Conservation (phyloP, 2,329 filamentous ascomycete genomes). For the Penicillium sp. region DNA sequence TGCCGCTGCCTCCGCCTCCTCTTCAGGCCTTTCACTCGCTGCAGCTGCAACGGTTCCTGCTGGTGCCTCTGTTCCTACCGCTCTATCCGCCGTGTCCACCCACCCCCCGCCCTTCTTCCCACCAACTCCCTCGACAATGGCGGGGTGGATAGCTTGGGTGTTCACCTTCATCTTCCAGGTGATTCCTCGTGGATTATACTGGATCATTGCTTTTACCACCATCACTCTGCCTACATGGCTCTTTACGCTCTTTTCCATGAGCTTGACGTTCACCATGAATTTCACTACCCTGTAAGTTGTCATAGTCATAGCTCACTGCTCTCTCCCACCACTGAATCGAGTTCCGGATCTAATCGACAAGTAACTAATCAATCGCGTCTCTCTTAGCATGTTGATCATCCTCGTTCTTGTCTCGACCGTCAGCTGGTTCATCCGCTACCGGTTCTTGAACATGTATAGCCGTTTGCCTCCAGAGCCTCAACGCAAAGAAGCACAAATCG, state of each 20-base stretch:
- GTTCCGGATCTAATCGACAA: neutral
- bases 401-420: constrained; percentile 79
- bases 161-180: constrained; percentile 58
- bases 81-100: constrained; percentile 27
- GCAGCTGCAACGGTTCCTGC: neutral
- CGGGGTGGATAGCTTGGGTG: constrained; percentile 55
- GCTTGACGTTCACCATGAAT: constrained; percentile 97
- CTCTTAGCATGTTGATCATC: constrained; percentile 72
- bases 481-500: constrained; percentile 92
- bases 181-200: constrained; percentile 70
- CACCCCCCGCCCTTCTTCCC: constrained; percentile 38
- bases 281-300: constrained; percentile 81
- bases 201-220: constrained; percentile 81
- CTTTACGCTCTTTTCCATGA: constrained; percentile 88
- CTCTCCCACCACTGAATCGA: neutral
- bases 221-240: constrained; percentile 89
- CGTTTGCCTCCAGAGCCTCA: constrained; percentile 92
- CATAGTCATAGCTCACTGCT: neutral
- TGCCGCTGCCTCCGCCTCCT: constrained; percentile 27
- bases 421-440: constrained; percentile 93
- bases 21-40: constrained; percentile 11
- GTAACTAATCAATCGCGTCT: constrained; percentile 14
- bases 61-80: constrained; percentile 18
- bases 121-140: constrained; percentile 44
- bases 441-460: constrained; percentile 96